phyloP scores from a whole-genome alignment of 2,329 filamentous ascomycete species.

The Mycosphaerelloides madeirae region DNA sequence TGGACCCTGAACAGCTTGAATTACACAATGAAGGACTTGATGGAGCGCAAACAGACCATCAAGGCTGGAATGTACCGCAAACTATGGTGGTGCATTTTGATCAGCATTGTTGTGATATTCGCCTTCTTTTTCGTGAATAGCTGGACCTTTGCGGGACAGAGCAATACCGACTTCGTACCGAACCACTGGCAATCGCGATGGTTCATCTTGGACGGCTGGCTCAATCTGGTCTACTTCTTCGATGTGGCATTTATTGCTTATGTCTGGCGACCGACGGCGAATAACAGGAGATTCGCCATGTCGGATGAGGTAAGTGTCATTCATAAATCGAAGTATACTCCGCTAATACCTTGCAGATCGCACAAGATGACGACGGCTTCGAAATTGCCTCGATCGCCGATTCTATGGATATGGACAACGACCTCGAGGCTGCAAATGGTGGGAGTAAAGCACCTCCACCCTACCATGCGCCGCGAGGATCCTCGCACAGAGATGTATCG shows the following conservation, averaged over 20 bases:
- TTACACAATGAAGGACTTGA: slow-evolving; percentile 90
- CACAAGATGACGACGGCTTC: slow-evolving; percentile 97
- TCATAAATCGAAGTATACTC: neutral
- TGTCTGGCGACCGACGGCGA: slow-evolving; percentile 91
- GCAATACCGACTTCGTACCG: slow-evolving; percentile 84
- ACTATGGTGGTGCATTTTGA: slow-evolving; percentile 95
- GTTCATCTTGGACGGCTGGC: slow-evolving; percentile 96
- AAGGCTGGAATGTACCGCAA: slow-evolving; percentile 97
- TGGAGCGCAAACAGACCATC: slow-evolving; percentile 85
- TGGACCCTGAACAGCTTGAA: slow-evolving; percentile 97
- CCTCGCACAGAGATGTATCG: slow-evolving; percentile 36
- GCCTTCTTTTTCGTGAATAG: slow-evolving; percentile 98
- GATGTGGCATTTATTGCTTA: slow-evolving; percentile 93
- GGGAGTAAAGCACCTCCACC: slow-evolving; percentile 29
- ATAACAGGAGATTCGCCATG: slow-evolving; percentile 97
- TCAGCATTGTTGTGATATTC: slow-evolving; percentile 91
- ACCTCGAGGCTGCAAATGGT: slow-evolving; percentile 36
- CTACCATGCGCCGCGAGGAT: slow-evolving; percentile 30
- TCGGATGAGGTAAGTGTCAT: slow-evolving; percentile 69
- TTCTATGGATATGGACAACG: slow-evolving; percentile 58
- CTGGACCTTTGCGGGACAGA: slow-evolving; percentile 82
- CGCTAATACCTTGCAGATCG: slow-evolving; percentile 53
- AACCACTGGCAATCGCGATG: slow-evolving; percentile 96
- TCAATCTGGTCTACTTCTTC: slow-evolving; percentile 91
- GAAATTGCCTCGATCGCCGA: slow-evolving; percentile 91